phyloP scores from a whole-genome alignment of 2,329 filamentous ascomycete species.

The Epicoccum sorghinum region DNA sequence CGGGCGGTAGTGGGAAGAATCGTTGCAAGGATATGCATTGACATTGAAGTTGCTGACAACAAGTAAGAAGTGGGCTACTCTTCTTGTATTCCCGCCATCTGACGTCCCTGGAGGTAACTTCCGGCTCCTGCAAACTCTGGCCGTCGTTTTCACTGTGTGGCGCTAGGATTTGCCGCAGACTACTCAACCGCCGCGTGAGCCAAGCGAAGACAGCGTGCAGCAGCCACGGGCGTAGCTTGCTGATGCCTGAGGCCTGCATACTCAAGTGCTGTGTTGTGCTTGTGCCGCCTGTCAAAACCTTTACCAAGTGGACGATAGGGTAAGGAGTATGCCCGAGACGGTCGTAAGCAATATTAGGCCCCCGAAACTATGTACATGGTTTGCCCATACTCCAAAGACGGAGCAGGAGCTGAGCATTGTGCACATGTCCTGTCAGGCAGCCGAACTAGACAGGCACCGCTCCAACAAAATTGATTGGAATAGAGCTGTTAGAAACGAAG shows the following conservation, averaged over 20 bases:
- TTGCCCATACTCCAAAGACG: too few relatives aligned
- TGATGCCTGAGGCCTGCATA: slow-evolving; percentile 23
- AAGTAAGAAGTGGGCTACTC: slow-evolving; percentile 34
- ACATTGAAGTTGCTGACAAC: slow-evolving; percentile 37
- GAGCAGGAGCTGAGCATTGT: background rate
- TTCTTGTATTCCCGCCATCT: slow-evolving; percentile 43
- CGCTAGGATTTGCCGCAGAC: slow-evolving; percentile 40
- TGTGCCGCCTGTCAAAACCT: too few relatives aligned
- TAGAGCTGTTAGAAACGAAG: background rate
- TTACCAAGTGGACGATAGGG: too few relatives aligned
- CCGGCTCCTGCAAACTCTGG: slow-evolving; percentile 40
- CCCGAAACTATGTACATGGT: background rate
- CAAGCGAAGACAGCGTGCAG: slow-evolving; percentile 33
- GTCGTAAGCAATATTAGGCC: background rate
- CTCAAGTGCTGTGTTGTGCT: slow-evolving; percentile 18
- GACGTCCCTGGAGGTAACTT: slow-evolving; percentile 40
- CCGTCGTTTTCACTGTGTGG: slow-evolving; percentile 42
- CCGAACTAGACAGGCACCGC: background rate
- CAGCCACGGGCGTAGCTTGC: slow-evolving; percentile 30
- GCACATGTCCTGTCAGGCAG: background rate
- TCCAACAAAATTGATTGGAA: background rate
- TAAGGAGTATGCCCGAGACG: too few relatives aligned
- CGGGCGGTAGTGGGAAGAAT: slow-evolving; percentile 37
- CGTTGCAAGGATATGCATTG: slow-evolving; percentile 47
- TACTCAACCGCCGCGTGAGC: slow-evolving; percentile 40